Conservation (phyloP, 129 eudicot species). For the Calendula officinalis region DNA sequence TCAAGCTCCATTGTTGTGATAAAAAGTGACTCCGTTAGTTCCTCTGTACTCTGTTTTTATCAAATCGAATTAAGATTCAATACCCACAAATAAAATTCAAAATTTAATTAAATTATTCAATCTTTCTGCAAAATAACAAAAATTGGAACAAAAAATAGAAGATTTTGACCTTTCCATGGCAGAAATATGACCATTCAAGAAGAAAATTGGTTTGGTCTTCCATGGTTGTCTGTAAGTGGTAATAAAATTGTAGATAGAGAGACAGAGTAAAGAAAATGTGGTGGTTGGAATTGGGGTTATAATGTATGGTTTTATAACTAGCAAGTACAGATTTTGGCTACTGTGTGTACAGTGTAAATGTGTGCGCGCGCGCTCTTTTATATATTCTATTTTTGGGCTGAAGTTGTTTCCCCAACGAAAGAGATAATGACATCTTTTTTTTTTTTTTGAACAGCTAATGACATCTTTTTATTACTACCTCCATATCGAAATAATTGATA, state of each 20-base stretch:
- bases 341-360: conserved; percentile 1
- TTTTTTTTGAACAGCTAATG: no score
- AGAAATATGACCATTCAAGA: conserved; percentile 12
- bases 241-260: neutral
- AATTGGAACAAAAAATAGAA: no score
- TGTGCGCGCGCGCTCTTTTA: no score
- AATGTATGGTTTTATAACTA: conserved; percentile 7
- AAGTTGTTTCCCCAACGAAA: neutral
- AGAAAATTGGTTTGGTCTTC: conserved; percentile 7
- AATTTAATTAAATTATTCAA: no score
- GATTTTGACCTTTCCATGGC: neutral
- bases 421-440: neutral
- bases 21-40: conserved; percentile 51
- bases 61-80: no score
- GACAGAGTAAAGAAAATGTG: neutral
- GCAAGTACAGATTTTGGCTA: neutral
- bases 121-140: no score
- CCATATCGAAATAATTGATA: no score
- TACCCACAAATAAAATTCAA: no score
- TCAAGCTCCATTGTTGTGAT: conserved; percentile 71
- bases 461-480: no score
- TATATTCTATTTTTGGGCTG: neutral
- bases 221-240: neutral
- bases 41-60: conserved; percentile 49
- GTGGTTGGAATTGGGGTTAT: conserved; percentile 16